A percentile compares a stretch with the other conserved stretches of the same genome.
Conservation (phyloP, 1,284 basidiomycete species). For the Puccinia hordei region DNA sequence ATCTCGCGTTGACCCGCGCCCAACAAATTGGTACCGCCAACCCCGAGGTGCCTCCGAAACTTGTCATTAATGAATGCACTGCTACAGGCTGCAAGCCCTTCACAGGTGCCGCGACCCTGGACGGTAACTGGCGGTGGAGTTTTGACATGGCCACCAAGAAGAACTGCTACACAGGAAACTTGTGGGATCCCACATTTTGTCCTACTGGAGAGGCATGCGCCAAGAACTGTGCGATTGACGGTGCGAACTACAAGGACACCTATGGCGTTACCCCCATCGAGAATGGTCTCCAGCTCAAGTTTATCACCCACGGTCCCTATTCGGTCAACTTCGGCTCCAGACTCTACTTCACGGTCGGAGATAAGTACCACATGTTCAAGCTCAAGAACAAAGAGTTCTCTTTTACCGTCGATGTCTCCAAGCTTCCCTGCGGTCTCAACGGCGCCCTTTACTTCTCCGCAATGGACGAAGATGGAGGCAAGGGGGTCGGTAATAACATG, state of each 20-base stretch:
- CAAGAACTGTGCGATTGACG: constrained; percentile 38
- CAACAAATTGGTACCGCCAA: constrained; percentile 18
- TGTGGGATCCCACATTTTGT: constrained; percentile 23
- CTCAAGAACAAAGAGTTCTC: constrained; percentile 43
- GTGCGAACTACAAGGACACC: constrained; percentile 26
- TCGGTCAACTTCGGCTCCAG: constrained; percentile 31
- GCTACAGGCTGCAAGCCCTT: not conserved
- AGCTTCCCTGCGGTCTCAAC: constrained; percentile 55
- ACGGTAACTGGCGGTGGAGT: constrained; percentile 43
- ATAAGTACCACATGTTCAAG: constrained; percentile 42
- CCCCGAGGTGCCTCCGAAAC: not conserved
- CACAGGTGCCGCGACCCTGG: not conserved
- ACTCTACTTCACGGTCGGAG: constrained; percentile 17
- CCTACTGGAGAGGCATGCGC: not conserved
- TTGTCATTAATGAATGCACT: constrained; percentile 21
- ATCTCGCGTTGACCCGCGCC: not conserved
- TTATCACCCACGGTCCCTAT: constrained; percentile 32
- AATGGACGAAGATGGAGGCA: constrained; percentile 56
- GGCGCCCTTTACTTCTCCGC: constrained; percentile 61
- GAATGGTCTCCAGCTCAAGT: constrained; percentile 2
- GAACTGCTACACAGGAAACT: constrained; percentile 41
- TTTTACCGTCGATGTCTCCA: constrained; percentile 45
- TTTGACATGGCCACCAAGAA: not conserved
- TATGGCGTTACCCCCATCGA: constrained; percentile 29
- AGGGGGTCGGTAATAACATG: constrained; percentile 46